Percentiles rank a stretch among this genome's conserved stretches.
These are phyloP conservation scores for Rhododendron ovatum DNA, from an alignment of 148 eudicot genomes.

Conservation along the genomic window DNA sequence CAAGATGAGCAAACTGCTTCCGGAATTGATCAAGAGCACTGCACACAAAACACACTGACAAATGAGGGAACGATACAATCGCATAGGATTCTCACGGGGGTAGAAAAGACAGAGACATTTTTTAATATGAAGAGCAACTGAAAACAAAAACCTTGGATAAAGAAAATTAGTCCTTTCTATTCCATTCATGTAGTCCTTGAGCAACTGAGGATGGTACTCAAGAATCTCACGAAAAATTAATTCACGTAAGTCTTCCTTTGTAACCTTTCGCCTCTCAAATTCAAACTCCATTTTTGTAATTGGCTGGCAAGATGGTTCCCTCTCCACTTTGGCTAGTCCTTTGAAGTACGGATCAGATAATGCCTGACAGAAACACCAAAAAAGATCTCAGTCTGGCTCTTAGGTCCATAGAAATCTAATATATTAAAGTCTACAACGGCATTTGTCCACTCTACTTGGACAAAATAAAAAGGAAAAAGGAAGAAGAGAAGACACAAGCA, in stretches of 20 bases:
- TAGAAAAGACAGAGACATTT: not conserved
- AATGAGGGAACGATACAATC: not conserved
- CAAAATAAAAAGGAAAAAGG: not conserved
- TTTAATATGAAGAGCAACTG: not conserved
- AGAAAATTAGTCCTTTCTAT: conserved; percentile 50
- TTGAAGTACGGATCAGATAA: conserved; percentile 70
- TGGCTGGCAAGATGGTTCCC: conserved; percentile 63
- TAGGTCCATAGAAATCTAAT: not conserved
- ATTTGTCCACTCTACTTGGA: not conserved
- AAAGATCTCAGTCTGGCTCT: not conserved
- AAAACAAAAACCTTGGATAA: conserved; percentile 50
- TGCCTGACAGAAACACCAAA: conserved; percentile 31
- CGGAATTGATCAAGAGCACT: conserved; percentile 66
- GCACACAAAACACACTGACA: conserved; percentile 11
- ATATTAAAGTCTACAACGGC: not conserved
- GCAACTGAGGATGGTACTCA: conserved; percentile 73
- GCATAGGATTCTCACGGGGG: not conserved
- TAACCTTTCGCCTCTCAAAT: conserved; percentile 58
- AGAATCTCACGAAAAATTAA: conserved; percentile 61
- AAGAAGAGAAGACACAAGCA: not conserved
- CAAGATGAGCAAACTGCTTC: conserved; percentile 66
- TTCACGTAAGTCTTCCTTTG: conserved; percentile 62
- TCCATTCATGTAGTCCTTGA: conserved; percentile 59
- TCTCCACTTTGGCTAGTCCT: conserved; percentile 62
- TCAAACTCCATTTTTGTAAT: conserved; percentile 68